phyloP scores from a whole-genome alignment of 2,329 filamentous ascomycete genomes.

The Fusarium denticulatum region DNA sequence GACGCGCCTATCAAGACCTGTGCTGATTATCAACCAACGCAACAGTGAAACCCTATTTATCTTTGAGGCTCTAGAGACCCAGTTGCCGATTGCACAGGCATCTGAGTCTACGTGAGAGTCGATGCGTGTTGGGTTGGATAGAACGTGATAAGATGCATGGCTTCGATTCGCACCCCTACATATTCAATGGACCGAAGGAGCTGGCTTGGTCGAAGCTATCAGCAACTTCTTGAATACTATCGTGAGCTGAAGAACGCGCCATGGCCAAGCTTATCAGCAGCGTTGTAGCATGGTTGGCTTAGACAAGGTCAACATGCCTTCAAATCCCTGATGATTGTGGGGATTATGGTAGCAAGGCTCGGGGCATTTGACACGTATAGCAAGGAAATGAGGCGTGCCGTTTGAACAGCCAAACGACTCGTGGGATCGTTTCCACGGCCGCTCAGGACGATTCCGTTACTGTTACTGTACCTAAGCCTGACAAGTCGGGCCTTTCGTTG shows the following conservation, averaged over 20 bases:
- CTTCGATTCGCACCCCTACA: neutral
- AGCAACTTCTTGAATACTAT: neutral
- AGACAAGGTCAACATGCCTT: conserved; percentile 4
- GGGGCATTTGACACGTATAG: neutral
- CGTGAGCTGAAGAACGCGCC: neutral
- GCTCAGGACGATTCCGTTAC: neutral
- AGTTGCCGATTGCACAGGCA: neutral
- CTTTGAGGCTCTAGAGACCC: neutral
- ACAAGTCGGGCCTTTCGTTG: neutral
- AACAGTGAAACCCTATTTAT: neutral
- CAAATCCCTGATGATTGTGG: conserved; percentile 6
- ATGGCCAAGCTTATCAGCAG: conserved; percentile 13
- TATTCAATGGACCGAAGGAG: neutral
- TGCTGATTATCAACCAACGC: neutral
- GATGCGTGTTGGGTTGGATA: neutral
- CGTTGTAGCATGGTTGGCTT: neutral
- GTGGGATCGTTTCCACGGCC: neutral
- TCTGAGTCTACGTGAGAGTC: neutral
- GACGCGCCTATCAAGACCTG: neutral
- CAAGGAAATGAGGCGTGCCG: conserved; percentile 1
- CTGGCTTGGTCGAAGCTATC: neutral
- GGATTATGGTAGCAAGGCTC: neutral
- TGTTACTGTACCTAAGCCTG: neutral
- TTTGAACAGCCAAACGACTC: neutral
- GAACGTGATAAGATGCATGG: conserved; percentile 16